phyloP scores from a whole-genome alignment of 1,284 basidiomycete species.

The Marasmius fiardii region DNA sequence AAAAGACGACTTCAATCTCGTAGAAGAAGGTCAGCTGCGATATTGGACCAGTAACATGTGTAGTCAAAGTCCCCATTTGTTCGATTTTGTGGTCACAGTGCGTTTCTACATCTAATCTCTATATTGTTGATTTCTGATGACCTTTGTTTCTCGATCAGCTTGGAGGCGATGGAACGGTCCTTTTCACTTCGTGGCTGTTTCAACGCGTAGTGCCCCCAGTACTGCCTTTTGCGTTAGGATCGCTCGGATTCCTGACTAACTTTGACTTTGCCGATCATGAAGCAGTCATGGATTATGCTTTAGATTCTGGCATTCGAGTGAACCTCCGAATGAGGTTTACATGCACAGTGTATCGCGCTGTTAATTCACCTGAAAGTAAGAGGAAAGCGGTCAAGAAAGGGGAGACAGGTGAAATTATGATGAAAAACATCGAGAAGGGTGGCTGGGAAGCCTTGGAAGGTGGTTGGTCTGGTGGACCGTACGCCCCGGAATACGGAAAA shows the following conservation, averaged over 20 bases:
- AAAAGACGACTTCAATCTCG: slow-evolving; percentile 34
- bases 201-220: slow-evolving; percentile 98
- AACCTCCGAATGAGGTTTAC: slow-evolving; percentile 99
- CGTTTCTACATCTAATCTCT: slow-evolving; percentile 28
- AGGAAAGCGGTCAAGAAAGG: slow-evolving; percentile 88
- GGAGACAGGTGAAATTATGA: slow-evolving; percentile 91
- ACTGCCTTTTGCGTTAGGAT: slow-evolving; percentile 96
- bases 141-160: slow-evolving; percentile 46
- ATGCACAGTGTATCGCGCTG: slow-evolving; percentile 94
- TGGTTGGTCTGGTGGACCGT: slow-evolving; percentile 45
- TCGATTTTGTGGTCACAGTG: slow-evolving; percentile 97
- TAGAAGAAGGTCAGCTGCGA: slow-evolving; percentile 86
- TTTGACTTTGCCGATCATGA: slow-evolving; percentile 93
- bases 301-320: slow-evolving; percentile 94
- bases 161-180: slow-evolving; percentile 96
- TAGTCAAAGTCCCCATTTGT: slow-evolving; percentile 85
- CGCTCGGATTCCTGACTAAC: slow-evolving; percentile 97
- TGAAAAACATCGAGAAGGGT: slow-evolving; percentile 83
- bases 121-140: slow-evolving; percentile 11
- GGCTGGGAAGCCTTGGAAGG: slow-evolving; percentile 96
- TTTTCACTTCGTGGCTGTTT: slow-evolving; percentile 99
- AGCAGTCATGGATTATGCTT: slow-evolving; percentile 84
- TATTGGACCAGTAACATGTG: slow-evolving; percentile 99
- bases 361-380: slow-evolving; percentile 65
- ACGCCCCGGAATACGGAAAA: slow-evolving; percentile 37